phyloP scores from a whole-genome alignment of 805 yeast species.

The Wickerhamomyces chaumierensis region DNA sequence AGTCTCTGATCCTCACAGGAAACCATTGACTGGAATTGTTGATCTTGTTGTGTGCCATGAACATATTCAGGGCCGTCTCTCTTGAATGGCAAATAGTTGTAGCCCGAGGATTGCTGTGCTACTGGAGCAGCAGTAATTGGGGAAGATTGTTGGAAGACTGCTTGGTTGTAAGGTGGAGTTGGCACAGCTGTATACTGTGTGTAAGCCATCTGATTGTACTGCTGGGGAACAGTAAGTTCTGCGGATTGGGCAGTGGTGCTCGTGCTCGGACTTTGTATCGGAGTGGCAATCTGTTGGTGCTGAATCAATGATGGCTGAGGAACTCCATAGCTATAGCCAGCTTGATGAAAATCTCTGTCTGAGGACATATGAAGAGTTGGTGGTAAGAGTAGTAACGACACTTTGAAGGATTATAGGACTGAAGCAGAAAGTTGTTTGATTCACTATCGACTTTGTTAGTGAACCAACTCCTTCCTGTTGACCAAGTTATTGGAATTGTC shows the following conservation, averaged over 20 bases:
- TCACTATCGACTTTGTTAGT: too few species aligned
- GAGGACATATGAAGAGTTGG: not conserved
- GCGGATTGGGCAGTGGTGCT: not conserved
- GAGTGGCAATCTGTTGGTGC: not conserved
- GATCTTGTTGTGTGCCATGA: not conserved
- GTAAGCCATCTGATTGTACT: not conserved
- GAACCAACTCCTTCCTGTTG: too few species aligned
- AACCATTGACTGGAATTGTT: not conserved
- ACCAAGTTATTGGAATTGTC: too few species aligned
- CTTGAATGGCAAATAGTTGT: not conserved
- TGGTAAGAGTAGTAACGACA: not conserved
- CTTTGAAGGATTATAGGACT: not conserved
- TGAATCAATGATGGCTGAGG: not conserved
- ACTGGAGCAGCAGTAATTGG: not conserved
- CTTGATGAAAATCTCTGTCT: not conserved
- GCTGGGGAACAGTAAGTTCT: not conserved
- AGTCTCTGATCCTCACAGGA: not conserved
- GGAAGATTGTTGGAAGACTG: not conserved
- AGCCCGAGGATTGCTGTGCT: too few species aligned
- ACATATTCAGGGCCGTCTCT: not conserved
- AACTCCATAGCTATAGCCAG: not conserved
- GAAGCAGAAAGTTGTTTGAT: conserved; percentile 32
- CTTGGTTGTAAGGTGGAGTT: not conserved
- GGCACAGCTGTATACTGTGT: not conserved
- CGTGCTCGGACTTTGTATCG: not conserved